phyloP scores from a whole-genome alignment of 306 rosid species.

The Psophocarpus tetragonolobus region DNA sequence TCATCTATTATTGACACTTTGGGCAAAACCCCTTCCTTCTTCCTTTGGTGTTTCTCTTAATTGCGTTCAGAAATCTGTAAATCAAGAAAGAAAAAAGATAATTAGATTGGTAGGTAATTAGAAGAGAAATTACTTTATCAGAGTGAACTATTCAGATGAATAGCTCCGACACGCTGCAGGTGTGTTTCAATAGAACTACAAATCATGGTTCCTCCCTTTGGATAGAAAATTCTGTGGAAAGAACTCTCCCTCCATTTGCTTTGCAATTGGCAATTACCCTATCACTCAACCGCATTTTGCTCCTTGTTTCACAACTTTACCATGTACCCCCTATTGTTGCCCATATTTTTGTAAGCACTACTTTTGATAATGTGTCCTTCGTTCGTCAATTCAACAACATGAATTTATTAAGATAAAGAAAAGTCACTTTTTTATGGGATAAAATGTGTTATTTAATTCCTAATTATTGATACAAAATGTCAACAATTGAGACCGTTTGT shows the following conservation, averaged over 20 bases:
- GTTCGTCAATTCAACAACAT: too few relatives aligned
- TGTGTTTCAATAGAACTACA: slow-evolving; percentile 29
- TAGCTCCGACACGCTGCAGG: not conserved
- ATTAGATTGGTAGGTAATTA: not conserved
- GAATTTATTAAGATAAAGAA: too few relatives aligned
- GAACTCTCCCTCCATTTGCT: slow-evolving; percentile 29
- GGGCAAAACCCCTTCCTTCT: not conserved
- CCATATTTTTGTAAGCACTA: slow-evolving; percentile 41
- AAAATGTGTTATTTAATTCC: too few relatives aligned
- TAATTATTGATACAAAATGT: too few relatives aligned
- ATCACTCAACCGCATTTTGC: slow-evolving; percentile 33
- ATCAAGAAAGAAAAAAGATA: too few relatives aligned
- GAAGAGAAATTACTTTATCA: not conserved
- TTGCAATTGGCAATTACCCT: slow-evolving; percentile 38
- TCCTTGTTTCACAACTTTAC: not conserved
- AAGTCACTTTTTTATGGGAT: too few relatives aligned
- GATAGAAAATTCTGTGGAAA: slow-evolving; percentile 29
- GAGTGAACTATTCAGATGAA: slow-evolving; percentile 9
- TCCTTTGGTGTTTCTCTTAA: slow-evolving; percentile 7
- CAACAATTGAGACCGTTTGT: too few relatives aligned
- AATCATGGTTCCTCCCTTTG: slow-evolving; percentile 1
- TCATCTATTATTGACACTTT: not conserved
- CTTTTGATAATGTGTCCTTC: not conserved
- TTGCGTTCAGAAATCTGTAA: not conserved
- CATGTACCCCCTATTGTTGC: slow-evolving; percentile 41